Percentiles rank a stretch among this genome's conserved stretches.
phyloP scores from a whole-genome alignment of 163 green algal species.

The Picocystis sp. region DNA sequence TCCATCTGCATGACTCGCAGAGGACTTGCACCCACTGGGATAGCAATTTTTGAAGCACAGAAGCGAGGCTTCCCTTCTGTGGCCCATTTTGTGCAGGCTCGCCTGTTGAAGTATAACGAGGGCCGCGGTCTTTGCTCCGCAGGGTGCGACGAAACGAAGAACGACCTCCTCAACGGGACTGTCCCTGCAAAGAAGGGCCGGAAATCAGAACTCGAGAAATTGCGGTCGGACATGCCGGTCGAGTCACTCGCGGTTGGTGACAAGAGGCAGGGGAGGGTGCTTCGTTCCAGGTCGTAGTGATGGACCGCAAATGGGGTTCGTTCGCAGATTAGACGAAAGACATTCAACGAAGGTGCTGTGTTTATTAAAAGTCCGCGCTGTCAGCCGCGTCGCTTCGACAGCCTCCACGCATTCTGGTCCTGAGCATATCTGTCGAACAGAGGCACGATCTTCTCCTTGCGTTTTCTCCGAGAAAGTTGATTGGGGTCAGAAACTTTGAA shows the following conservation, averaged over 20 bases:
- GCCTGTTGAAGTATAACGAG: conserved; percentile 12
- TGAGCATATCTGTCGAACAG: conserved; percentile 77
- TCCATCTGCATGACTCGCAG: conserved; percentile 50
- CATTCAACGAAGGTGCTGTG: too few species aligned
- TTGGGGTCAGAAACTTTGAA: conserved; percentile 79
- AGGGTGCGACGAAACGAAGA: too few species aligned
- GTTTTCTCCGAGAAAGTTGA: conserved; percentile 79
- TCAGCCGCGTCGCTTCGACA: conserved; percentile 49
- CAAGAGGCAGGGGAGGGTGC: too few species aligned
- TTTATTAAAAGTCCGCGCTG: neutral
- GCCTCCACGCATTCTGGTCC: conserved; percentile 70
- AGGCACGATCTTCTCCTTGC: conserved; percentile 86
- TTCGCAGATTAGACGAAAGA: too few species aligned
- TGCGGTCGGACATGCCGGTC: too few species aligned
- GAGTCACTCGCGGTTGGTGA: too few species aligned
- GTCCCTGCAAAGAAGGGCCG: too few species aligned
- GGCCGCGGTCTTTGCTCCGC: neutral
- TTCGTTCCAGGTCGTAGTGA: too few species aligned
- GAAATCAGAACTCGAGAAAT: too few species aligned
- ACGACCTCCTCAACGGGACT: too few species aligned
- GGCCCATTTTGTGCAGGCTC: conserved; percentile 35
- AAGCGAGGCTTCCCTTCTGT: conserved; percentile 36
- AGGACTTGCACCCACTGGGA: conserved; percentile 42
- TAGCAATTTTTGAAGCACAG: conserved; percentile 42
- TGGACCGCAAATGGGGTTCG: too few species aligned